These are phyloP conservation scores for Adansonia digitata DNA, from an alignment of 345 rosid species.

Conservation along the genomic window DNA sequence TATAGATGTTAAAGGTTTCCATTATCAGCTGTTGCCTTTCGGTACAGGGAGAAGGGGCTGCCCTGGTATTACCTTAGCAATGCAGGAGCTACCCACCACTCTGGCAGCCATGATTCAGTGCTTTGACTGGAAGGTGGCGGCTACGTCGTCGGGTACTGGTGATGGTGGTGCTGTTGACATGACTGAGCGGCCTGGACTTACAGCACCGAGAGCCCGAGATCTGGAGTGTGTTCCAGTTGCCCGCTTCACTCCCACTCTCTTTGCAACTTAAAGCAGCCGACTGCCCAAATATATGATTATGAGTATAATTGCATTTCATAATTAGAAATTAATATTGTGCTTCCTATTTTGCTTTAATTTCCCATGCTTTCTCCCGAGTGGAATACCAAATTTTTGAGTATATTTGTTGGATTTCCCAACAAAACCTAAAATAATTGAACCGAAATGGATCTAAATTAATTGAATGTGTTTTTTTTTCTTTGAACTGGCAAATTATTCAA, in stretches of 20 bases:
- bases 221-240: not conserved
- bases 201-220: not conserved
- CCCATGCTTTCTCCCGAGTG: too few species aligned
- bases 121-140: not conserved
- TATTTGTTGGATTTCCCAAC: too few species aligned
- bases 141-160: too few species aligned
- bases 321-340: too few species aligned
- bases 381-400: too few species aligned
- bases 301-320: too few species aligned
- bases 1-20: not conserved
- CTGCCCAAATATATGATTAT: too few species aligned
- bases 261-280: not conserved
- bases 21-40: not conserved
- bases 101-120: not conserved
- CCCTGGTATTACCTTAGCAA: not conserved
- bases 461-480: too few species aligned
- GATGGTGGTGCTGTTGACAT: not conserved
- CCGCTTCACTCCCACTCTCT: not conserved
- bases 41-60: not conserved
- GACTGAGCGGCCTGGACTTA: not conserved
- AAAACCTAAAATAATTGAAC: too few species aligned
- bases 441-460: too few species aligned
- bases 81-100: not conserved
- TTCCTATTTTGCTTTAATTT: too few species aligned
- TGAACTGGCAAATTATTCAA: too few species aligned